phyloP scores from a whole-genome alignment of 108 stramenopile genomes.

The Chaetoceros muelleri region DNA sequence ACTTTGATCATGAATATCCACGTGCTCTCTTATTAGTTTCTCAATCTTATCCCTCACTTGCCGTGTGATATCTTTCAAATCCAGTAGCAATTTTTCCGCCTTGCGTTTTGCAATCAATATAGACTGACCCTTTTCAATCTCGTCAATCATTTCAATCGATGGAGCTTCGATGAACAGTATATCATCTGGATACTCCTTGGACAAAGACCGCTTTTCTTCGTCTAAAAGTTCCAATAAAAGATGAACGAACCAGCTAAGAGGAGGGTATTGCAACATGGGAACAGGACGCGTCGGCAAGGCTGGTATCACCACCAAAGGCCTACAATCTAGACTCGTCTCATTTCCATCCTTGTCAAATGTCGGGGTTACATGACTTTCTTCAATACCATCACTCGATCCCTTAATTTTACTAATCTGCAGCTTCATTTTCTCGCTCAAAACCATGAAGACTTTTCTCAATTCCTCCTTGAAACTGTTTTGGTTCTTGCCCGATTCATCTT shows the following conservation, averaged over 20 bases:
- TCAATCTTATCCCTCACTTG: conserved; percentile 24
- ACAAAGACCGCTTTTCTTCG: conserved; percentile 33
- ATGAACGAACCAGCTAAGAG: conserved; percentile 44
- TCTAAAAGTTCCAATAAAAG: conserved; percentile 39
- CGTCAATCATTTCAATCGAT: conserved; percentile 15
- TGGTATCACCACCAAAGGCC: conserved; percentile 47
- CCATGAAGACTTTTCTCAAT: conserved; percentile 4
- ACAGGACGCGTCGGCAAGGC: conserved; percentile 38
- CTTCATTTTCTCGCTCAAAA: conserved; percentile 8
- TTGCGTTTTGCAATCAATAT: conserved; percentile 17
- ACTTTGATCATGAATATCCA: conserved; percentile 8
- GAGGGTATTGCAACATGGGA: conserved; percentile 29
- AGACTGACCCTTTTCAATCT: conserved; percentile 24
- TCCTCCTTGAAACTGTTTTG: conserved; percentile 8
- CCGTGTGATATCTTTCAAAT: conserved; percentile 28
- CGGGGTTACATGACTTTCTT: conserved; percentile 11
- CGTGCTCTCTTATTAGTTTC: conserved; percentile 32
- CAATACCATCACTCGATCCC: background rate
- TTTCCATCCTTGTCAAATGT: conserved; percentile 7
- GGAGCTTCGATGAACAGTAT: conserved; percentile 54
- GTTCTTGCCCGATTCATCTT: conserved; percentile 10
- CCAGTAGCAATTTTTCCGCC: conserved; percentile 24
- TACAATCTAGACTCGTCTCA: background rate
- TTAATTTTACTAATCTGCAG: background rate
- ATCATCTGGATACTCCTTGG: conserved; percentile 26